Base-by-base conservation (phyloP, 192 early-diverging fungal species). In the Linnemannia schmuckeri region DNA sequence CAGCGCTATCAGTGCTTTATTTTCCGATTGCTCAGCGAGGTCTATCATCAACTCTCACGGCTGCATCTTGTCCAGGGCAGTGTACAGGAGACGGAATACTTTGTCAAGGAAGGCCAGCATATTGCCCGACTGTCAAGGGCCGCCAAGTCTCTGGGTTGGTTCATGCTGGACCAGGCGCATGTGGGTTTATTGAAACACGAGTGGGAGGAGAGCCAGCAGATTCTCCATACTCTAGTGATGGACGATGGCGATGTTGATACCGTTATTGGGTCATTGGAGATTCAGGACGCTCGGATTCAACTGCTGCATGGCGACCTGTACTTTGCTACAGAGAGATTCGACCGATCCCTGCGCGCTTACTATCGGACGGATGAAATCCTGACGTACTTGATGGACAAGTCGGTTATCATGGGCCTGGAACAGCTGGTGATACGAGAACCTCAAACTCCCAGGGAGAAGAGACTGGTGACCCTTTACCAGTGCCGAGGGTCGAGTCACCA, bases 11-110 rank as follows among this genome's bases (percentile, higher is more conserved):
- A 81, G 27, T 87, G 85, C 79, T 70, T 76, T 20, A 74, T 78
- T 9, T 81, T 87, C 47, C 77, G 63, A 7, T 76, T 87, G 2
- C 76, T 96, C 33, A 79, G 91, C 10, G 90, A 90, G 37, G 88
- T 88, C 20, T 91, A 88, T 55, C 66, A 88, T 33, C 90, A 89
- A 46, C 82, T 96, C 1, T 92, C 92, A 22, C 73, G 30, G 61
- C 61, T 95, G 3, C 89, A 93, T 76, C 49, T 93, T 4, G 70
- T 88, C 18, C 92, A 92, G 7, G 95, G 95, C 6, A 93, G 93
- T 18, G 77, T 87, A 30, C 79, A 82, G 40, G 94, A 95, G 74
- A 90, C 94, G 3, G 91, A 94, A 68, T 94, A 93, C 78, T 96
- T 90, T 87, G 89, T 93, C 37, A 78, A 89, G 42, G 89, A 94